Evolutionary conservation across 2,329 filamentous ascomycete genomes (phyloP), one percentile per base, ranked within the genome.

Genomic region (Paraphaeosphaeria minitans): DNA sequence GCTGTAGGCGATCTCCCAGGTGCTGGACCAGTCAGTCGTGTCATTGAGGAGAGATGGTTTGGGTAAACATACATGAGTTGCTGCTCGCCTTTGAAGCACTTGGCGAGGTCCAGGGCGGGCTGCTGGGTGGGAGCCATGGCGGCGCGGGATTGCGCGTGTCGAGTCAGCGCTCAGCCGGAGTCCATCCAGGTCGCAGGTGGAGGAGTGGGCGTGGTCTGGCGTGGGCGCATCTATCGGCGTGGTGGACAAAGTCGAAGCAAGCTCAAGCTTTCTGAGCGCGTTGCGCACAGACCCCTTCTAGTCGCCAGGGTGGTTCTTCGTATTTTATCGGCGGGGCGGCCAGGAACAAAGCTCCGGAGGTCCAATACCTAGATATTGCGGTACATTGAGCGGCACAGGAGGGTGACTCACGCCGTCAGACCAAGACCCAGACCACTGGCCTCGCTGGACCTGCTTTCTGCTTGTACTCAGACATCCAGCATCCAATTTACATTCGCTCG

Each of bases 51-150:
- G 50, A n/a, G n/a, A 46, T 4, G 55, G 55, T 53, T 14, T 19
- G 19, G 61, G 65, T 65, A 70, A 62, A 83, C 88, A 76, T 84
- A 96, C 90, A 97, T 84, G 71, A 97, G 83, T 74, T 89, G 85
- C 71, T 86, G 85, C 77, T 94, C 88, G 79, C 92, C 91, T 70
- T 86, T 89, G 72, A 98, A 84, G 80, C 92, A 96, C 75, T 90
- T 88, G 78, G 92, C 90, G 78, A 97, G 84, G 73, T 92, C 87
- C 73, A 93, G 92, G 76, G 85, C 83, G 64, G 67, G 60, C 46
- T 66, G 62, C 61, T 64, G 65, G 37, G 66, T 61, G 53, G 75
- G 67, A 57, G 75, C 72, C 75, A 77, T 77, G 66, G 58, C 68
- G 62, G 73, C 75, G 72, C 74, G 69, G 60, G 60, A 62, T 60